Percentiles rank a stretch among this genome's conserved stretches.
Evolutionary conservation across 306 rosid species (phyloP).

Genomic region (Cicer chorassanicum): DNA sequence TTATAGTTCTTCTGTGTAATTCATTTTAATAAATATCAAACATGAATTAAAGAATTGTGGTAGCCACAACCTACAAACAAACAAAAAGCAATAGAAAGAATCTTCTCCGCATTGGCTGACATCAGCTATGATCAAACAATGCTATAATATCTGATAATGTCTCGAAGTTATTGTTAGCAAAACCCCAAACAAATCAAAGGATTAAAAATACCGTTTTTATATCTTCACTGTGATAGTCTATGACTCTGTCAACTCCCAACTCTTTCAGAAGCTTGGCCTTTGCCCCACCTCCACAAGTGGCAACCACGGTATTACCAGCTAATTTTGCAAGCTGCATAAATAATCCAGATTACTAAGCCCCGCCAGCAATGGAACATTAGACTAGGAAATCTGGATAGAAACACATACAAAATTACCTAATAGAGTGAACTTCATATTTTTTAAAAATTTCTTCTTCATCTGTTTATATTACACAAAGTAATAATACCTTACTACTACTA

Average conservation of each 20-base stretch:
- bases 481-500: conserved; percentile 10
- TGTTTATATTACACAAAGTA: conserved; percentile 12
- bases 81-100: not conserved
- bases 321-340: conserved; percentile 85
- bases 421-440: not conserved
- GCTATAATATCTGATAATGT: not conserved
- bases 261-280: conserved; percentile 84
- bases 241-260: conserved; percentile 91
- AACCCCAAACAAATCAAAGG: conserved; percentile 20
- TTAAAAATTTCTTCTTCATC: not conserved
- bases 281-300: conserved; percentile 90
- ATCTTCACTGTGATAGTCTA: conserved; percentile 86
- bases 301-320: conserved; percentile 88
- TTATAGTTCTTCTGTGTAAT: too few relatives aligned
- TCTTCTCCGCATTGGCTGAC: not conserved
- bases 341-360: conserved; percentile 35
- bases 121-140: not conserved
- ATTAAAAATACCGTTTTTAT: conserved; percentile 67
- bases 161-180: conserved; percentile 6
- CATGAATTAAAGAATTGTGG: conserved; percentile 20
- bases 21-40: conserved; percentile 1
- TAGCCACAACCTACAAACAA: conserved; percentile 25
- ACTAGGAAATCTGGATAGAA: conserved; percentile 16
- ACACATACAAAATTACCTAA: not conserved
- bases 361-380: conserved; percentile 17